Conservation (phyloP, 2,329 filamentous ascomycete species). For the Fusarium sp. region DNA sequence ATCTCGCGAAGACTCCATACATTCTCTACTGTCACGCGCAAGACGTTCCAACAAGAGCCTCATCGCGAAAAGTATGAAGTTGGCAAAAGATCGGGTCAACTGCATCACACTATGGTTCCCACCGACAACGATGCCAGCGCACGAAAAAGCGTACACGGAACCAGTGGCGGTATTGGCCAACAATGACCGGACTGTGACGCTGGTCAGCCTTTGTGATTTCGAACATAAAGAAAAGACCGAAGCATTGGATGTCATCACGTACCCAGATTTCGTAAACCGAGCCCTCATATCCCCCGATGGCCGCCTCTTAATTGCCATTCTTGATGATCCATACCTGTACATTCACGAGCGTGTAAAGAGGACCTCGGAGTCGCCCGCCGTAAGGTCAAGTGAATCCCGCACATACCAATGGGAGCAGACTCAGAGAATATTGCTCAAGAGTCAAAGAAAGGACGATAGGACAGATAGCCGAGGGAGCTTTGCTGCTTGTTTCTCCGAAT, state of each 20-base stretch:
- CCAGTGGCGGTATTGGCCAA: constrained; percentile 83
- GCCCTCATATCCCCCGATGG: constrained; percentile 94
- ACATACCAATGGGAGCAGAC: constrained; percentile 65
- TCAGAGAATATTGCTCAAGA: constrained; percentile 68
- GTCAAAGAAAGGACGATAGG: constrained; percentile 67
- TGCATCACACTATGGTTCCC: constrained; percentile 75
- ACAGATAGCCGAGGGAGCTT: constrained; percentile 77
- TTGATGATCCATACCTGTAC: constrained; percentile 88
- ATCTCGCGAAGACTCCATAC: constrained; percentile 52
- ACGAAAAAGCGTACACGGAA: constrained; percentile 59
- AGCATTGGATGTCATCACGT: constrained; percentile 76
- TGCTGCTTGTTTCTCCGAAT: constrained; percentile 81
- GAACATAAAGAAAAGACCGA: constrained; percentile 60
- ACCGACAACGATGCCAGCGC: constrained; percentile 50
- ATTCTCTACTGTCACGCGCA: constrained; percentile 56
- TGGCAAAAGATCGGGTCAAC: constrained; percentile 73
- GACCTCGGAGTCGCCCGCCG: constrained; percentile 47
- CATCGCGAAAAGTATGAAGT: constrained; percentile 64
- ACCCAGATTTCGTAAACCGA: constrained; percentile 91
- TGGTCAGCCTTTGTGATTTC: constrained; percentile 81
- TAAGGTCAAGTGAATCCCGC: constrained; percentile 44
- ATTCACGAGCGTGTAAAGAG: constrained; percentile 74
- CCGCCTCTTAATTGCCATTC: constrained; percentile 81
- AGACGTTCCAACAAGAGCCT: constrained; percentile 59
- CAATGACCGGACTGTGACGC: constrained; percentile 89